Percentiles rank a stretch among this genome's conserved stretches.
phyloP scores from a whole-genome alignment of 2,329 filamentous ascomycete genomes.

The Neopestalotiopsis sp. region DNA sequence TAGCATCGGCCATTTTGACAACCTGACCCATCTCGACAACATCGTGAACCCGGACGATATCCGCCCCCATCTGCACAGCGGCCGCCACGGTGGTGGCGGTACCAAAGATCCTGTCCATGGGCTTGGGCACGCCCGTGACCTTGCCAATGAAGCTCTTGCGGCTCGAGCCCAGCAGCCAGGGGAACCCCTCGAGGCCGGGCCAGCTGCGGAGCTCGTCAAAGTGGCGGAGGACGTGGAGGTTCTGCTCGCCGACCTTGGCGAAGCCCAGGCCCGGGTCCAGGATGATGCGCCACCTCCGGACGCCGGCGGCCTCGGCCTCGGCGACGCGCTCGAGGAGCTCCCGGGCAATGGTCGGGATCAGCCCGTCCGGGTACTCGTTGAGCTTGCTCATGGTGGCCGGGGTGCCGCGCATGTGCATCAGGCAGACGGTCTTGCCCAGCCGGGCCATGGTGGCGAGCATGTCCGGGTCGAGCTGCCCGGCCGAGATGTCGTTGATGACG shows the following conservation, averaged over 20 bases:
- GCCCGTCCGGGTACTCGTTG: conserved; percentile 70
- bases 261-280: conserved; percentile 95
- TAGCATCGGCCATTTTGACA: conserved; percentile 88
- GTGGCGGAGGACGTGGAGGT: conserved; percentile 77
- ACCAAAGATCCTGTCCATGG: conserved; percentile 77
- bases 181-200: conserved; percentile 71
- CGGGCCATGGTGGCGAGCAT: conserved; percentile 85
- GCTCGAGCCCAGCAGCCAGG: conserved; percentile 90
- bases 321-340: conserved; percentile 75
- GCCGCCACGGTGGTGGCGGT: conserved; percentile 89
- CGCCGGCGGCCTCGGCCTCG: conserved; percentile 79
- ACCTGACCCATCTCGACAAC: conserved; percentile 86
- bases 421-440: conserved; percentile 77
- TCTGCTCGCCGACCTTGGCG: conserved; percentile 82
- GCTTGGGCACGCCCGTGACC: conserved; percentile 76
- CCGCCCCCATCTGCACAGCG: conserved; percentile 84
- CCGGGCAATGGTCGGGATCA: conserved; percentile 67
- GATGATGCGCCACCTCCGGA: conserved; percentile 92
- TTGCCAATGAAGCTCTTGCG: conserved; percentile 88
- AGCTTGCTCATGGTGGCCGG: conserved; percentile 80
- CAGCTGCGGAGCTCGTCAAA: conserved; percentile 68
- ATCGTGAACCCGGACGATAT: conserved; percentile 93
- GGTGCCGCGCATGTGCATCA: conserved; percentile 95
- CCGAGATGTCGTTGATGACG: conserved; percentile 94
- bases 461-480: conserved; percentile 74